These are phyloP conservation scores for Panicum miliaceum DNA, from an alignment of 176 grass and related monocot genomes.

Conservation along the genomic window DNA sequence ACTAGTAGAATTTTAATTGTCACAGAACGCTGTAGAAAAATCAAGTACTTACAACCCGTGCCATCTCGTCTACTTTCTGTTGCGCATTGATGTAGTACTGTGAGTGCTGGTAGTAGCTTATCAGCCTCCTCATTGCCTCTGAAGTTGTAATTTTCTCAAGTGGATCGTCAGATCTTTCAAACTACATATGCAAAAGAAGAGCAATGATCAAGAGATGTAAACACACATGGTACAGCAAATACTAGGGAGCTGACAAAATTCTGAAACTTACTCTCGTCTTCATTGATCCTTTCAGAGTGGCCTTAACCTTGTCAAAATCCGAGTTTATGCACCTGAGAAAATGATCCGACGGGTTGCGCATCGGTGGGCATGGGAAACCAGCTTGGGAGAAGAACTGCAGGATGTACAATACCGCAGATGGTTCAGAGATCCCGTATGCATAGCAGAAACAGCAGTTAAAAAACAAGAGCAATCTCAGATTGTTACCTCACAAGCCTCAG, in stretches of 20 bases:
- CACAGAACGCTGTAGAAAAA: conserved; percentile 33
- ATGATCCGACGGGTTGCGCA: conserved; percentile 95
- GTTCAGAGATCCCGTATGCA: not conserved
- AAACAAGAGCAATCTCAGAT: not conserved
- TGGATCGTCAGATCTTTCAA: conserved; percentile 83
- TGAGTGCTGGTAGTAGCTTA: conserved; percentile 72
- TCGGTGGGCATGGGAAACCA: conserved; percentile 79
- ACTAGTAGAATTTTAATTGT: conserved; percentile 1
- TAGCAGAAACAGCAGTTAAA: not conserved
- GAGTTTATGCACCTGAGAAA: conserved; percentile 93
- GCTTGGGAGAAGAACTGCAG: conserved; percentile 92
- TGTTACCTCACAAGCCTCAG: conserved; percentile 79
- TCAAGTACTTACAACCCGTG: conserved; percentile 68
- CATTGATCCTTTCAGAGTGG: conserved; percentile 95
- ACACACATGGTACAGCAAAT: not conserved
- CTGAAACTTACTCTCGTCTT: conserved; percentile 67
- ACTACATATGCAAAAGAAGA: conserved; percentile 42
- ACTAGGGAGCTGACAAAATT: not conserved
- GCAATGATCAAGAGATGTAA: not conserved
- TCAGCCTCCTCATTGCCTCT: conserved; percentile 76
- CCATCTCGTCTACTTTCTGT: conserved; percentile 88
- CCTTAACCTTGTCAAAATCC: conserved; percentile 99
- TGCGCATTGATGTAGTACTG: conserved; percentile 59
- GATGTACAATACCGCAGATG: not conserved
- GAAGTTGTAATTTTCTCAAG: conserved; percentile 70